Base-by-base conservation (phyloP, 2,329 filamentous ascomycete species). In the Exserohilum turcica region DNA sequence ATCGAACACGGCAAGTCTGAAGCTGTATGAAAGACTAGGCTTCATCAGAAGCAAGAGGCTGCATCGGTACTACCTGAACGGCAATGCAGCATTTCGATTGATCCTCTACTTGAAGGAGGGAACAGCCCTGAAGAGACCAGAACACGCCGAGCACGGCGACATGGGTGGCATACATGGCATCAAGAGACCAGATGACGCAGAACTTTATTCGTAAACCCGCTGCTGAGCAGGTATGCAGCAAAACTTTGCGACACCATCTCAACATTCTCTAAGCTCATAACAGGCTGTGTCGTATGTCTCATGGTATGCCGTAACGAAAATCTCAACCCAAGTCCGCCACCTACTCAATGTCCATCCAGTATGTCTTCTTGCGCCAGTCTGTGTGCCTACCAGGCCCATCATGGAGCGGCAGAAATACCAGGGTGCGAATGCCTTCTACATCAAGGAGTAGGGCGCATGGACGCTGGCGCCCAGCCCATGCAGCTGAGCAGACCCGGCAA, bases 11-110 rank as follows among this genome's bases (percentile, higher is more conserved):
- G 87, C 92, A 0, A 94, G 92, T 16, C 91, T 97, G 79, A 89
- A 91, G 60, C 79, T 99, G 8, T 99, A 99, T 75, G 93, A 99
- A 74, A 83, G 92, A 0, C 80, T 99, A 6, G 94, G 94, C 0
- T 99, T 99, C 69, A 76, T 97, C 18, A 83, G 93, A 45, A 96
- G 91, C 55, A 99, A 99, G 76, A 90, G 92, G 56, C 77, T 99
- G 47, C 92, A 97, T 75, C 83, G 94, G 37, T 99, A 99, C 72
- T 99, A 99, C 66, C 79, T 99, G 35, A 99, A 97, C 70, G 94
- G 94, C 9, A 99, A 91, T 72, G 96, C 92, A 50, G 94, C 94
- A 2, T 99, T 94, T 73, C 84, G 94, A 36, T 79, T 99, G 45
- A 86, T 97, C 6, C 76, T 99, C 32, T 88, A 92, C 59, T 77